Evolutionary conservation across 805 yeast species (phyloP).

Genomic region (Torulaspora indica): DNA sequence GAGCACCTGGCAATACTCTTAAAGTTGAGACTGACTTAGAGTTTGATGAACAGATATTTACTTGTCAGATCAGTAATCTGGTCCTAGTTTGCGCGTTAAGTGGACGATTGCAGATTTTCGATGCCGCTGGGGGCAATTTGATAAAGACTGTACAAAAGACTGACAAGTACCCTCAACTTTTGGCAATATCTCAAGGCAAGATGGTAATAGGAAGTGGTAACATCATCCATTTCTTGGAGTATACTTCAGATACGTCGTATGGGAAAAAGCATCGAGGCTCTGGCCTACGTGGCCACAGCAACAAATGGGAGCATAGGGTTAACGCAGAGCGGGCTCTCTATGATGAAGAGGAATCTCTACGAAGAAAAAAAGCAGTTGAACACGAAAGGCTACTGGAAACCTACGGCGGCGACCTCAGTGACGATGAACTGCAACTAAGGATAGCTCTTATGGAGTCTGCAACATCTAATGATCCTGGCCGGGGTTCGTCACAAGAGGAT

Average conservation of each 20-base stretch:
- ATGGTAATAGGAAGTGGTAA: slow-evolving; percentile 32
- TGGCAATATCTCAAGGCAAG: slow-evolving; percentile 32
- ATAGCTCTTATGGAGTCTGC: slow-evolving; percentile 37
- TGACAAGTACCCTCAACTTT: slow-evolving; percentile 30
- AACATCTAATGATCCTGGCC: slow-evolving; percentile 2
- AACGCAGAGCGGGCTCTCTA: slow-evolving; percentile 27
- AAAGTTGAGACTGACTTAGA: slow-evolving; percentile 20
- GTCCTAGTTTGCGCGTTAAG: slow-evolving; percentile 31
- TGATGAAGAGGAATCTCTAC: slow-evolving; percentile 27
- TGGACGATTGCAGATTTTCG: slow-evolving; percentile 29
- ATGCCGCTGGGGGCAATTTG: slow-evolving; percentile 31
- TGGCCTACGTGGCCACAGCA: slow-evolving; percentile 19
- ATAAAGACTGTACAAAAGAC: slow-evolving; percentile 32
- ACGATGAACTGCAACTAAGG: slow-evolving; percentile 32
- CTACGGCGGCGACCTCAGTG: slow-evolving; percentile 34
- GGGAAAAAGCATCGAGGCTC: slow-evolving; percentile 13
- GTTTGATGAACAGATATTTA: slow-evolving; percentile 28
- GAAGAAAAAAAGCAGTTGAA: slow-evolving; percentile 16
- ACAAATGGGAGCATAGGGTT: slow-evolving; percentile 32
- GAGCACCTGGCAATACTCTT: slow-evolving; percentile 22
- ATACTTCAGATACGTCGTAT: slow-evolving; percentile 18
- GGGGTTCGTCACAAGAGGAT: slow-evolving; percentile 1
- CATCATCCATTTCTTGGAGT: slow-evolving; percentile 30
- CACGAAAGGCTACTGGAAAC: slow-evolving; percentile 20
- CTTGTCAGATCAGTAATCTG: slow-evolving; percentile 31